Base-by-base conservation (phyloP, 106 monocot genomes). In the Dendrobium officinale region DNA sequence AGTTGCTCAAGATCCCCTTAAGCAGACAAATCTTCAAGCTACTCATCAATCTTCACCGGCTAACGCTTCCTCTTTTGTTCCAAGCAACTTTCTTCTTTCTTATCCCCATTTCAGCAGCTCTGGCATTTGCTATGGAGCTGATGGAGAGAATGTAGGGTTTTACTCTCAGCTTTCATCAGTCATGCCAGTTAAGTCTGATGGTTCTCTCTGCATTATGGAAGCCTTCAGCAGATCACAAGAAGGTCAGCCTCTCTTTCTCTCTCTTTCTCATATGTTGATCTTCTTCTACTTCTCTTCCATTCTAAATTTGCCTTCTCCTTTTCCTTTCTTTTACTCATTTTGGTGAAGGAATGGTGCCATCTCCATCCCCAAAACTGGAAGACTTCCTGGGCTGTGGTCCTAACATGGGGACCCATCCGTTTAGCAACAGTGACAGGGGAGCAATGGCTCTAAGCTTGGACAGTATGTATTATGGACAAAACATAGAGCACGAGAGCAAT, bases 161-260 rank as follows among this genome's bases (percentile, higher is more conserved):
- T 93, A 88, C 75, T 82, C 93, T 18, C 89, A 91, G 42, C 43
- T 93, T 33, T 49, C 73, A 42, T 77, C 92, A 67, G 83, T 85
- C 75, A 91, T 95, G 92, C 98, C 98, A 9, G 82, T 99, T 67
- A 99, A 92, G 77, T 99, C 98, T 78, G 95, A 99, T 86, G 98
- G 98, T 17, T 92, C 98, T 79, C 95, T 98, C 44, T 98, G 98
- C 87, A 79, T 91, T 85, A 95, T 95, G 98, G 98, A 98, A 91
- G 89, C 91, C 11, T 83, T 92, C 83, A 83, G 26, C 44, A 86
- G 86, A 80, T 88, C 93, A 55, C 86, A 90, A 54, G 31, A 88
- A 84, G 86, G 88, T 93, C 22, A n/a, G 31, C 33, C 33, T 70
- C 27, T 70, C 33, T 70, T 11, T 68, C 31, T 81, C 33, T 29